These are phyloP conservation scores for Phytopythium cucurbitacearum DNA, from an alignment of 352 stramenopile species.

Conservation along the genomic window DNA sequence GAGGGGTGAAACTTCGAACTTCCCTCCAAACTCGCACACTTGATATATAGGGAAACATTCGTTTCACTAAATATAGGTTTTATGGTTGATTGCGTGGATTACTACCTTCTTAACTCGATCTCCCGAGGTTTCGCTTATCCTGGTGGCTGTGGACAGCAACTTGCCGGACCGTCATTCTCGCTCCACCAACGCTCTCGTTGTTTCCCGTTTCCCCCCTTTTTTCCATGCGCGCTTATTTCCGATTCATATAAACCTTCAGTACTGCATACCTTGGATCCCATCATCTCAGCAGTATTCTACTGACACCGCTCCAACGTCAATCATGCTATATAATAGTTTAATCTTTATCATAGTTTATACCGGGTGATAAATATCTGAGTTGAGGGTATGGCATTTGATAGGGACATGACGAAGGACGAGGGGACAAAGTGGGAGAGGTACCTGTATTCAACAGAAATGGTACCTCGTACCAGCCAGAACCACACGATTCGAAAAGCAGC, in stretches of 20 bases:
- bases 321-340: no score
- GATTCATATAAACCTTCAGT: neutral
- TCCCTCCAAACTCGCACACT: neutral
- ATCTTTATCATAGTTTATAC: no score
- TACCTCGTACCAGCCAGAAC: slow-evolving; percentile 1
- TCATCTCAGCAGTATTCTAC: no score
- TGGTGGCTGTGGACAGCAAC: slow-evolving; percentile 35
- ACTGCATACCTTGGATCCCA: neutral
- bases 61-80: neutral
- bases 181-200: slow-evolving; percentile 21
- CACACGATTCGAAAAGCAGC: no score
- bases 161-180: slow-evolving; percentile 58
- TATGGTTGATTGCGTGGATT: neutral
- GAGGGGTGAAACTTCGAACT: slow-evolving; percentile 7
- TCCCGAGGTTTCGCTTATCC: no score
- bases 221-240: neutral
- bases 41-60: neutral
- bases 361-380: no score
- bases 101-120: no score
- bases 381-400: neutral
- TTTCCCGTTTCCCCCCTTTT: slow-evolving; percentile 1
- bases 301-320: no score
- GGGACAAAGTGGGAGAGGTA: no score
- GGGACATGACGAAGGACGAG: no score
- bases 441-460: neutral